Evolutionary conservation across 148 eudicot genomes (phyloP).

Genomic region (Talinum fruticosum): DNA sequence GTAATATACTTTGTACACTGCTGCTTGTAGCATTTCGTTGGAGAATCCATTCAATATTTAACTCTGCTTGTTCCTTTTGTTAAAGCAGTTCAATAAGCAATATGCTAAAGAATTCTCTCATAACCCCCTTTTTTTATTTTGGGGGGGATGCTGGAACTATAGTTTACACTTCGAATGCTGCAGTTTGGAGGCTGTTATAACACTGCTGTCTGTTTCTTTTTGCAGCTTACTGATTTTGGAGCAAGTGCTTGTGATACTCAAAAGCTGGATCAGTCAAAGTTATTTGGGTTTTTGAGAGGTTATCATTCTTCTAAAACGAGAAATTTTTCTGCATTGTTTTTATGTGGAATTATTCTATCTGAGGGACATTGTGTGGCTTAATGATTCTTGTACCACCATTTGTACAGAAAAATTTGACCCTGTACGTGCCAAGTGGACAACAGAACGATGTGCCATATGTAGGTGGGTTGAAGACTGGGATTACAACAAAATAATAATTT

Average conservation of each 20-base stretch:
- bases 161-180: background rate
- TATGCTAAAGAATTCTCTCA: background rate
- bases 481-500: slow-evolving; percentile 79
- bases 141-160: background rate
- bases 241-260: slow-evolving; percentile 34
- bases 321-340: background rate
- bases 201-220: slow-evolving; percentile 5
- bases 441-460: slow-evolving; percentile 94
- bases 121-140: background rate
- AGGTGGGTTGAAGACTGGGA: slow-evolving; percentile 98
- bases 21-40: background rate
- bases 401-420: slow-evolving; percentile 67
- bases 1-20: background rate
- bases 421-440: slow-evolving; percentile 79
- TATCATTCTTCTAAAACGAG: background rate
- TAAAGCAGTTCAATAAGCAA: background rate
- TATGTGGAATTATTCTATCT: slow-evolving; percentile 1
- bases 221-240: slow-evolving; percentile 59
- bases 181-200: background rate
- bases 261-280: slow-evolving; percentile 53
- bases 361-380: background rate
- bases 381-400: slow-evolving; percentile 18
- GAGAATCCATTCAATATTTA: background rate
- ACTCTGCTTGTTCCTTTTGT: background rate
- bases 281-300: slow-evolving; percentile 71